Conservation (phyloP, 805 yeast genomes). For the Schwanniomyces sp. region DNA sequence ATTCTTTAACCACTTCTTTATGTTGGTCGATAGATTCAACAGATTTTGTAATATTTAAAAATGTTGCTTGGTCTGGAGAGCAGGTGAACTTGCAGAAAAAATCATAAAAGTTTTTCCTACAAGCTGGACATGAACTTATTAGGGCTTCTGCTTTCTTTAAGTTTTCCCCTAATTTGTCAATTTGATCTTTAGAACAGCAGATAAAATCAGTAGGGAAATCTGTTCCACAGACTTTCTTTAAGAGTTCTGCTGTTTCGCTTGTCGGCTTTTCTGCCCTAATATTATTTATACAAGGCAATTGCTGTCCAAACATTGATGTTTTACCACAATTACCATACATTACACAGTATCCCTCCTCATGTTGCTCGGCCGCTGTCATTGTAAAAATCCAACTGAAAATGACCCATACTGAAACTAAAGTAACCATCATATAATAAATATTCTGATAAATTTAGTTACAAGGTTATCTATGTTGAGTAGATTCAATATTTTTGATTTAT, state of each 20-base stretch:
- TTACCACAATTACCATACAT: slow-evolving; percentile 75
- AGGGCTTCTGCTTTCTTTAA: slow-evolving; percentile 41
- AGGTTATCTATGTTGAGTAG: background rate
- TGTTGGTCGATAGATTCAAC: slow-evolving; percentile 50
- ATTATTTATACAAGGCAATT: slow-evolving; percentile 74
- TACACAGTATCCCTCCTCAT: slow-evolving; percentile 49
- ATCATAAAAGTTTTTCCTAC: slow-evolving; percentile 79
- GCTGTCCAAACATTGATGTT: slow-evolving; percentile 71
- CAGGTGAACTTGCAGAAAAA: slow-evolving; percentile 89
- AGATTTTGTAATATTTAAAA: slow-evolving; percentile 64
- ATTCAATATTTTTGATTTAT: background rate
- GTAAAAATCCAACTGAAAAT: background rate
- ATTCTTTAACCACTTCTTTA: slow-evolving; percentile 64
- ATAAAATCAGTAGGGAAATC: slow-evolving; percentile 54
- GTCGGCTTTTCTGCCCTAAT: slow-evolving; percentile 49
- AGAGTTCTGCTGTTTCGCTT: slow-evolving; percentile 40
- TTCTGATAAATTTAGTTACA: background rate
- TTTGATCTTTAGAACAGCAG: slow-evolving; percentile 74
- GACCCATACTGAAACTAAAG: background rate
- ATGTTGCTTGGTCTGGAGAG: slow-evolving; percentile 76
- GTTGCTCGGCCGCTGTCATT: slow-evolving; percentile 13
- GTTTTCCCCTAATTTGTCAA: slow-evolving; percentile 53
- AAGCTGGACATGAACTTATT: slow-evolving; percentile 75
- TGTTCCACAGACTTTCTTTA: slow-evolving; percentile 70
- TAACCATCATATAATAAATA: background rate